Evolutionary conservation across 2,329 filamentous ascomycete genomes (phyloP), one percentile per base, ranked within the genome.

Genomic region (Hysterium pulicare): DNA sequence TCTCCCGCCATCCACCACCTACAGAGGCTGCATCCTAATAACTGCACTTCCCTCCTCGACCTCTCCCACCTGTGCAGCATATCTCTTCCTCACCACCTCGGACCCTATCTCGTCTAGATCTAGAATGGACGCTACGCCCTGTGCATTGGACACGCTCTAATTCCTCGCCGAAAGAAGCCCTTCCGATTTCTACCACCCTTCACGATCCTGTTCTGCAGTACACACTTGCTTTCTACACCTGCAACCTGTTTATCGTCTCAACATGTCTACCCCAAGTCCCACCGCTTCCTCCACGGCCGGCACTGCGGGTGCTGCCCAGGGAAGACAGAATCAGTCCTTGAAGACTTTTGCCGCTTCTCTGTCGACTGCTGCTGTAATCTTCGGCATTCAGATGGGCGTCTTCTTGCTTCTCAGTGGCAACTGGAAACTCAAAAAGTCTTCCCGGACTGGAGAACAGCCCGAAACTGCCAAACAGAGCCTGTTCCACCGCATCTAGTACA

Each of bases 401-500:
- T 67, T 67, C 50, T 35, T 67, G 37, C 55, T 66, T 9, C 48
- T 67, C 13, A 67, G 63, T 40, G 63, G 63, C 47, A 66, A 67
- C 40, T 67, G 61, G 62, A 65, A 65, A 39, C 26, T 66, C 6
- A 49, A 46, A 11, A 54, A 54, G 32, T 58, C 55, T 10, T 5
- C 22, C 4, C n/a, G n/a, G n/a, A 13, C 10, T 16, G 13, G 7
- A 15, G 19, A 21, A 19, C 23, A 19, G 9, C 23, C 23, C 5
- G 16, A 39, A n/a, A 31, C 13, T 11, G 16, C 13, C 10, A 7
- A 22, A 13, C 62, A 66, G 48, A 61, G 60, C 24, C 50, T 66
- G 17, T 66, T 66, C 48, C 58, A 60, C 44, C 64, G 62, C 41
- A 67, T 67, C 39, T 67, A 67, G 62, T 65, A 50, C 39, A 61